A percentile compares a stretch with the other conserved stretches of the same genome.
Conservation (phyloP, 2,329 filamentous ascomycete genomes). For the Xylariaceae sp. region DNA sequence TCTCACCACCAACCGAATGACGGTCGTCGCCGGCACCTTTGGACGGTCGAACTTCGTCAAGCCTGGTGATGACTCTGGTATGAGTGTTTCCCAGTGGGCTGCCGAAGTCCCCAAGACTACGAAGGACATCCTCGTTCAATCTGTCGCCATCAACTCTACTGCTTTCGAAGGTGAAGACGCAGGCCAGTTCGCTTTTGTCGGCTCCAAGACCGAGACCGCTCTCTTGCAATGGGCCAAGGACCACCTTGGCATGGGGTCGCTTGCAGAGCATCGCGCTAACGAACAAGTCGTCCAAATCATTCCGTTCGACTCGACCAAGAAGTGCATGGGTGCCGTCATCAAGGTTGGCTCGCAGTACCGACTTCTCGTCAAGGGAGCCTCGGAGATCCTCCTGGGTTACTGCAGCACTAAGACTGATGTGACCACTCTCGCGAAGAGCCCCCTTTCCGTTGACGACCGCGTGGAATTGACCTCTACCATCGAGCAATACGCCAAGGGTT, state of each 20-base stretch:
- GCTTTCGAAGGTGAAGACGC: constrained; percentile 49
- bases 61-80: constrained; percentile 20
- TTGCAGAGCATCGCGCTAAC: constrained; percentile 43
- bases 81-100: constrained; percentile 31
- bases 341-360: constrained; percentile 44
- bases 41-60: constrained; percentile 39
- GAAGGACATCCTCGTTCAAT: constrained; percentile 37
- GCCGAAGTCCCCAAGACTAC: constrained; percentile 25
- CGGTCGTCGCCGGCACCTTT: constrained; percentile 66
- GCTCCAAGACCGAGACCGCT: constrained; percentile 54
- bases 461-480: constrained; percentile 51
- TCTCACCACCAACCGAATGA: constrained; percentile 70
- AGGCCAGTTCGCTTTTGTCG: constrained; percentile 43
- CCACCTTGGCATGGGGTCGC: constrained; percentile 44
- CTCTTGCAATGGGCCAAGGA: constrained; percentile 47
- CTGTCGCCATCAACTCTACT: constrained; percentile 52
- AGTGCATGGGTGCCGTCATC: constrained; percentile 53
- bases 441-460: constrained; percentile 53
- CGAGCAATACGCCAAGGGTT: constrained; percentile 57
- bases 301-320: constrained; percentile 50
- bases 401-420: constrained; percentile 34
- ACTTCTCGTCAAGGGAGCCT: constrained; percentile 51
- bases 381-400: constrained; percentile 48
- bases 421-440: constrained; percentile 38
- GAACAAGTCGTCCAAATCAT: constrained; percentile 46